Base-by-base conservation (phyloP, 1,284 basidiomycete species). In the Peniophora sp. region DNA sequence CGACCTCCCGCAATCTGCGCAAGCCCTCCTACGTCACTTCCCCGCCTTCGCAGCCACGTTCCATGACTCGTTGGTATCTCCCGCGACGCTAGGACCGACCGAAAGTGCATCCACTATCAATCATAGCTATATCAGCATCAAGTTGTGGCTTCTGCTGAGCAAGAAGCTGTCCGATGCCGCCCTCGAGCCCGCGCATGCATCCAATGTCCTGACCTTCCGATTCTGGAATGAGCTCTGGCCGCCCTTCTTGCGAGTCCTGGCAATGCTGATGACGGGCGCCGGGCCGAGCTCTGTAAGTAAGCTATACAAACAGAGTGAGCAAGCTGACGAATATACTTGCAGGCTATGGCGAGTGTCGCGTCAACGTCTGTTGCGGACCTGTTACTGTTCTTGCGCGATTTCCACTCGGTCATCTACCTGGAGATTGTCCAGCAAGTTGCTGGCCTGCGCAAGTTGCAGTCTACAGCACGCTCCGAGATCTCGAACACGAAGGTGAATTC, bases 161-260 rank as follows among this genome's bases (percentile, higher is more conserved):
- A 39, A 47, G 49, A 56, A 45, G 46, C 17, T 58, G 14, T 57
- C 55, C 19, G 50, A 34, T 1, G 51, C 24, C 34, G 3, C 25
- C 20, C 44, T n/a, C 8, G 43, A 46, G 3, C 25, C 24, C 35
- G 27, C 12, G 23, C 36, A 43, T 20, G 59, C 61, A 6, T 69
- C 69, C 17, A 71, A 73, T 45, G 55, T 58, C 3, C 61, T 65
- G 16, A 65, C 74, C 25, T 63, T 69, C 38, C 66, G 65, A 49
- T 71, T 86, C 10, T 89, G 85, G 85, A 85, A 85, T 58, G 81
- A 85, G 55, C 61, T 89, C 12, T 89, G 84, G 84, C 77, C 83
- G 1, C 73, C 81, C 0, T 85, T 85, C 52, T 79, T 83, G 56
- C 63, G 64, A 22, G 65, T 86, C 14, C 63, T 83, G 16, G 60